Evolutionary conservation across 2,329 filamentous ascomycete species (phyloP), one percentile per base, ranked within the genome.

Genomic region (Coleophoma eucalyptorum): DNA sequence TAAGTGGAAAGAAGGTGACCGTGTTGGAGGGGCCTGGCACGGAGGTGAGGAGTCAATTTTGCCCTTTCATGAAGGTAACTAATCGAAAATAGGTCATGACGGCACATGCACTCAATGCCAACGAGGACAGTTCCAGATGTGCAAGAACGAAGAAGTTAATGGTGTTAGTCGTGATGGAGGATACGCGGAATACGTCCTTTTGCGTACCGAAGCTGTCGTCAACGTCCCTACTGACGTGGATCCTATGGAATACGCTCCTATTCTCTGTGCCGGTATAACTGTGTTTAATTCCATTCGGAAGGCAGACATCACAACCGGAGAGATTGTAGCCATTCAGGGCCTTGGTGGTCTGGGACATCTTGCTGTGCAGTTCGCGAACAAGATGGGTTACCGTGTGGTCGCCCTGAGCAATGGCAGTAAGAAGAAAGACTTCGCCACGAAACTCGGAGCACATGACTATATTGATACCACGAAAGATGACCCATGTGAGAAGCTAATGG

Each of bases 301-400:
- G 65, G 15, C 16, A 12, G 16, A 71, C 20, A 68, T 83, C 42
- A 70, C 75, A 58, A 74, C 77, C 50, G 80, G 80, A 10, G 72
- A 68, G n/a, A 54, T 76, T 0, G 76, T 83, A 1, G 80, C 79
- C 19, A 63, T 84, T 19, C 83, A 92, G 55, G 89, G 87, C 13
- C 74, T 93, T 3, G 84, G 90, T 46, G 89, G 89, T 2, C 75
- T 92, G 0, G 89, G 89, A 2, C 89, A 93, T 66, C 67, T 93
- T 31, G 89, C 87, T 0, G 83, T 92, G 31, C 87, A 91, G 65
- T 92, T 86, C 64, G 87, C 87, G 4, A 74, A 74, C 46, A 83
- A 84, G 68, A 90, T 91, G 87, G 89, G 89, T 4, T 91, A 86
- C 67, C 77, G 81, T 51, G 81, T 89, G 5, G 81, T 82, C 2